phyloP scores from a whole-genome alignment of 768 basidiomycete genomes.

The Pholiota conissans region DNA sequence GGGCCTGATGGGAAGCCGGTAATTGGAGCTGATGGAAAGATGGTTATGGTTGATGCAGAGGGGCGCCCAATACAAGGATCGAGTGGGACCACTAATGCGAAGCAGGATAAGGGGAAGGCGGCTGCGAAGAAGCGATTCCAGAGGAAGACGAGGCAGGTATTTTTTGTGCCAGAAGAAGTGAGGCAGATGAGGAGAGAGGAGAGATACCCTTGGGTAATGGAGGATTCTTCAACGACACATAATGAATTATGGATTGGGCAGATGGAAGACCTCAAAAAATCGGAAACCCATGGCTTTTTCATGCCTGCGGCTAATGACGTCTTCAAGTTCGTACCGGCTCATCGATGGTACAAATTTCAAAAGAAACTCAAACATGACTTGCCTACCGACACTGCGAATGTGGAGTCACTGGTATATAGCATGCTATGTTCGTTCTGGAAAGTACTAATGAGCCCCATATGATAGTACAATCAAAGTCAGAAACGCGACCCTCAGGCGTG shows the following conservation, averaged over 20 bases:
- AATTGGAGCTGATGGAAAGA: slow-evolving; percentile 70
- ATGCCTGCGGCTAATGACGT: slow-evolving; percentile 80
- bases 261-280: slow-evolving; percentile 74
- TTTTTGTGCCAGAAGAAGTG: slow-evolving; percentile 74
- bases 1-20: slow-evolving; percentile 86
- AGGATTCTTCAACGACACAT: slow-evolving; percentile 62
- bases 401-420: slow-evolving; percentile 58
- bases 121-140: slow-evolving; percentile 67
- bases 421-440: slow-evolving; percentile 17
- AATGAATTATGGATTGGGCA: slow-evolving; percentile 80
- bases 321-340: slow-evolving; percentile 86
- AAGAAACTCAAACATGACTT: slow-evolving; percentile 78
- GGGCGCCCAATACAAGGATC: slow-evolving; percentile 62
- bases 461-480: slow-evolving; percentile 56
- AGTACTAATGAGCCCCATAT: slow-evolving; percentile 21
- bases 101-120: slow-evolving; percentile 29
- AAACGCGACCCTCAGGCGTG: slow-evolving; percentile 77
- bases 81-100: slow-evolving; percentile 22
- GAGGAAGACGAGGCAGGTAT: slow-evolving; percentile 85
- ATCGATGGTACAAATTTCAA: slow-evolving; percentile 93
- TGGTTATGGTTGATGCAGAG: slow-evolving; percentile 82
- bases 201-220: slow-evolving; percentile 90
- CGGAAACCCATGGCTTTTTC: slow-evolving; percentile 77
- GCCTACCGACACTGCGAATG: slow-evolving; percentile 63
- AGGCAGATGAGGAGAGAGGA: slow-evolving; percentile 83